Percentiles rank a stretch among this genome's conserved stretches.
Conservation (phyloP, 441 rosid species). For the Populus tomentosa region DNA sequence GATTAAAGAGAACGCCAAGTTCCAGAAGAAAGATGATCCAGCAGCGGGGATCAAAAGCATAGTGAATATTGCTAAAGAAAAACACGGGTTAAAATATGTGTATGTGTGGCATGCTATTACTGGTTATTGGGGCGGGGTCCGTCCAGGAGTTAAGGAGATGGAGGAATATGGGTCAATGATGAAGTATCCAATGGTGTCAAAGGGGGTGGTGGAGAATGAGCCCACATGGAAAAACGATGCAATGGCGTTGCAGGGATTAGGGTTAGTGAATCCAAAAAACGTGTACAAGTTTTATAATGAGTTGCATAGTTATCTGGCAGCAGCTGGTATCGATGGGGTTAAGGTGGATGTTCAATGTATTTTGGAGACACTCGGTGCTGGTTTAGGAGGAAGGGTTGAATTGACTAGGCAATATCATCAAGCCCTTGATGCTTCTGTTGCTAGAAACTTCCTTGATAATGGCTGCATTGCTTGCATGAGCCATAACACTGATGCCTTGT, state of each 20-base stretch:
- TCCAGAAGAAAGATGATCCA: conserved; percentile 65
- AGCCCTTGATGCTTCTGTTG: conserved; percentile 81
- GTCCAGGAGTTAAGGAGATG: conserved; percentile 62
- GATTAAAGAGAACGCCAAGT: conserved; percentile 72
- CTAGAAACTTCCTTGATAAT: conserved; percentile 73
- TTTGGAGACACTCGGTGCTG: conserved; percentile 83
- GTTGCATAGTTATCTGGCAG: conserved; percentile 72
- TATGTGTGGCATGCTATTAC: conserved; percentile 97
- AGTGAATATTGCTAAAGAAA: conserved; percentile 56
- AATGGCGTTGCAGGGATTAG: conserved; percentile 70
- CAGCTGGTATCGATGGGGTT: conserved; percentile 86
- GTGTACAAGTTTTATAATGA: conserved; percentile 69
- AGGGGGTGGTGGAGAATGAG: conserved; percentile 70
- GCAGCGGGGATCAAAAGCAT: conserved; percentile 62
- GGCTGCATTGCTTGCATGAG: conserved; percentile 96
- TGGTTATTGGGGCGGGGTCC: conserved; percentile 97
- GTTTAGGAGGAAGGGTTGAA: conserved; percentile 84
- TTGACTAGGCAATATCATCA: conserved; percentile 80
- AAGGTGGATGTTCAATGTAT: conserved; percentile 91
- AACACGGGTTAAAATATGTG: conserved; percentile 64
- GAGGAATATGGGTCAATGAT: conserved; percentile 65
- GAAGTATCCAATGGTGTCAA: conserved; percentile 61
- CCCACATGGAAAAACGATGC: conserved; percentile 70
- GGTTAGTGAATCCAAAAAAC: conserved; percentile 67
- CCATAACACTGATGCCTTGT: conserved; percentile 87